These are phyloP conservation scores for Oxytropis ochrocephala DNA, from an alignment of 306 rosid genomes.

Conservation along the genomic window DNA sequence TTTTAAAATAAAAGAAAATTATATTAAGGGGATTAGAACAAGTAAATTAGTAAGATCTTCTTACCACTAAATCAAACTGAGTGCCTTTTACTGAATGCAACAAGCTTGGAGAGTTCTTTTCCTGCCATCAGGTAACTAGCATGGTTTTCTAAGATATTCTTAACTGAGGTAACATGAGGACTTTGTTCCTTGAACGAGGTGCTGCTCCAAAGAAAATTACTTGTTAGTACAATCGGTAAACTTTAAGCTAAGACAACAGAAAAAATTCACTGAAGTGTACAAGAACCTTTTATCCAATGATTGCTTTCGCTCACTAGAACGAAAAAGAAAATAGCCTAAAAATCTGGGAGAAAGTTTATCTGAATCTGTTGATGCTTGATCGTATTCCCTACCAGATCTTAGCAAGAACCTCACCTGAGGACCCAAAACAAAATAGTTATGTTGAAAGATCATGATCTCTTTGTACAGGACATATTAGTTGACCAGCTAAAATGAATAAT, in stretches of 20 bases:
- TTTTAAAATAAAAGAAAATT: constrained; percentile 1
- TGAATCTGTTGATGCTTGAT: constrained; percentile 58
- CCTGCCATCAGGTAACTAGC: constrained; percentile 94
- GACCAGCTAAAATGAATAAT: constrained; percentile 15
- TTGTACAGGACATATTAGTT: constrained; percentile 7
- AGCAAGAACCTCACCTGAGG: constrained; percentile 90
- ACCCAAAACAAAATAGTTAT: constrained; percentile 22
- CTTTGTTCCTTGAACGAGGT: constrained; percentile 81
- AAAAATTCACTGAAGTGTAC: neutral
- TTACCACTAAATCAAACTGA: constrained; percentile 95
- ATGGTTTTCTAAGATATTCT: constrained; percentile 86
- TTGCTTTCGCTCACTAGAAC: constrained; percentile 58
- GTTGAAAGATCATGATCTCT: constrained; percentile 9
- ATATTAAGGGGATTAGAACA: neutral
- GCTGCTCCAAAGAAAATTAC: constrained; percentile 38
- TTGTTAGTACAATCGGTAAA: constrained; percentile 18
- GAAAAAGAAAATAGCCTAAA: constrained; percentile 87
- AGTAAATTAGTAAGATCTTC: constrained; percentile 18
- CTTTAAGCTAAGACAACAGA: constrained; percentile 4
- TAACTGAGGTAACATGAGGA: constrained; percentile 78
- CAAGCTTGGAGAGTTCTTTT: constrained; percentile 95
- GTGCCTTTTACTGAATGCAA: constrained; percentile 96
- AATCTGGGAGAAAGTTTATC: constrained; percentile 77
- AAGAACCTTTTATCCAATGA: constrained; percentile 67
- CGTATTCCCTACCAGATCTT: constrained; percentile 91